Evolutionary conservation across 23 red algal species (phyloP).

Genomic region (Gracilariopsis chorda): DNA sequence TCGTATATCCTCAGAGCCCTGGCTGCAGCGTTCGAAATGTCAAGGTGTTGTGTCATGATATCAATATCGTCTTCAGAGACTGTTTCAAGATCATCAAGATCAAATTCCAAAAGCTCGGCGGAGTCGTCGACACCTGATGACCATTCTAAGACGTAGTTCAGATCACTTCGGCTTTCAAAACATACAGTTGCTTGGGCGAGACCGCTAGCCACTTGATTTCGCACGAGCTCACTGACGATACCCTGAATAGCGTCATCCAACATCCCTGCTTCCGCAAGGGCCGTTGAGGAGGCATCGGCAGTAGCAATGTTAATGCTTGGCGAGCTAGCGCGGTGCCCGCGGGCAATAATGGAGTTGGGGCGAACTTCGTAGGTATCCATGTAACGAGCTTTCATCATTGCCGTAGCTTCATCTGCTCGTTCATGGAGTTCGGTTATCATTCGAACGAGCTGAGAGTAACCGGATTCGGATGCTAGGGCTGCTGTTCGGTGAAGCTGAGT

Average conservation of each 20-base stretch:
- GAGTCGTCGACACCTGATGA: slow-evolving; percentile 2
- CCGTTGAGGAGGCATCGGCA: not conserved
- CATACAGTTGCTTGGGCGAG: slow-evolving; percentile 39
- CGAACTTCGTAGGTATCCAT: slow-evolving; percentile 57
- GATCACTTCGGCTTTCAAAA: slow-evolving; percentile 30
- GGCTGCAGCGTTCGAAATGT: slow-evolving; percentile 52
- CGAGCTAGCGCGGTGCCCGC: not conserved
- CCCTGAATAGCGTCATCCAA: slow-evolving; percentile 33
- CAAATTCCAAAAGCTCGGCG: slow-evolving; percentile 62
- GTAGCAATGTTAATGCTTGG: not conserved
- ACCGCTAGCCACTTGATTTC: slow-evolving; percentile 32
- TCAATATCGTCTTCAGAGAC: slow-evolving; percentile 55
- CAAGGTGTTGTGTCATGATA: slow-evolving; percentile 51
- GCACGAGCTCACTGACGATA: slow-evolving; percentile 34
- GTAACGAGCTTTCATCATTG: slow-evolving; percentile 50
- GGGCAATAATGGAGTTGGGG: slow-evolving; percentile 14
- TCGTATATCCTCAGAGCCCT: slow-evolving; percentile 54
- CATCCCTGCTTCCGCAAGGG: slow-evolving; percentile 31
- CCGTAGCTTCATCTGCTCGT: slow-evolving; percentile 40
- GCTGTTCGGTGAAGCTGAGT: not conserved
- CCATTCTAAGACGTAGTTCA: slow-evolving; percentile 33
- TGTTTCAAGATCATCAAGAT: slow-evolving; percentile 51
- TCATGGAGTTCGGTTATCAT: slow-evolving; percentile 36
- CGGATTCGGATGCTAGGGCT: slow-evolving; percentile 18
- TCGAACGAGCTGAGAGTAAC: slow-evolving; percentile 15